Conservation (phyloP, 257 asterid species). For the Hygrophila difformis region DNA sequence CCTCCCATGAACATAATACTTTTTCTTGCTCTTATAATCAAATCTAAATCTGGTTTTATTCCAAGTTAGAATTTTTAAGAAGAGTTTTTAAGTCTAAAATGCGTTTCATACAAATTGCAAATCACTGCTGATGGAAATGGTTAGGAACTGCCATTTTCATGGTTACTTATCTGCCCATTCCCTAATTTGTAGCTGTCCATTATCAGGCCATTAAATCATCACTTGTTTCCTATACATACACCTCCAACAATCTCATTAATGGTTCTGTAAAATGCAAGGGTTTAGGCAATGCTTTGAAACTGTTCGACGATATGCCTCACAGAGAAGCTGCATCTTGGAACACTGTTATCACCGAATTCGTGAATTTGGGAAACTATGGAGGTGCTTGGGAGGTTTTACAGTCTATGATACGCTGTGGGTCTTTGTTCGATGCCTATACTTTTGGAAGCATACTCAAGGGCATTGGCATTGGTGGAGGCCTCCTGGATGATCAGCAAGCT, state of each 20-base stretch:
- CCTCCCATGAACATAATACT: no score
- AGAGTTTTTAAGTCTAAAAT: no score
- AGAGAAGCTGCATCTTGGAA: constrained; percentile 80
- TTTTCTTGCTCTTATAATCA: no score
- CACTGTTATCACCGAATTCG: constrained; percentile 56
- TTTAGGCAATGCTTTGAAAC: constrained; percentile 28
- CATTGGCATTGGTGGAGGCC: constrained; percentile 29
- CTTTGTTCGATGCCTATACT: constrained; percentile 50
- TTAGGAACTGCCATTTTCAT: no score
- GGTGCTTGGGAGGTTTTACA: constrained; percentile 48
- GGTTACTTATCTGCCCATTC: no score
- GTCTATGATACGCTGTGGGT: constrained; percentile 47
- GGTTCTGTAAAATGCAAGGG: constrained; percentile 46
- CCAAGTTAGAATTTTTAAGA: no score
- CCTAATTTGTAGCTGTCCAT: no score
- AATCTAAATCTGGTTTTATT: no score
- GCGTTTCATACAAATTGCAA: no score
- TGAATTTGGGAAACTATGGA: constrained; percentile 34
- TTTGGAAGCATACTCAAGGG: constrained; percentile 82
- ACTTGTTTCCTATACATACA: constrained; percentile 25
- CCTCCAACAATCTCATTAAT: constrained; percentile 46
- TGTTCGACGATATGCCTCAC: no score
- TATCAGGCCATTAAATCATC: constrained; percentile 46
- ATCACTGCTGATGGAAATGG: no score
- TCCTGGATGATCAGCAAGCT: no score